Conservation (phyloP, 306 rosid species). For the Cucurbita maxima region DNA sequence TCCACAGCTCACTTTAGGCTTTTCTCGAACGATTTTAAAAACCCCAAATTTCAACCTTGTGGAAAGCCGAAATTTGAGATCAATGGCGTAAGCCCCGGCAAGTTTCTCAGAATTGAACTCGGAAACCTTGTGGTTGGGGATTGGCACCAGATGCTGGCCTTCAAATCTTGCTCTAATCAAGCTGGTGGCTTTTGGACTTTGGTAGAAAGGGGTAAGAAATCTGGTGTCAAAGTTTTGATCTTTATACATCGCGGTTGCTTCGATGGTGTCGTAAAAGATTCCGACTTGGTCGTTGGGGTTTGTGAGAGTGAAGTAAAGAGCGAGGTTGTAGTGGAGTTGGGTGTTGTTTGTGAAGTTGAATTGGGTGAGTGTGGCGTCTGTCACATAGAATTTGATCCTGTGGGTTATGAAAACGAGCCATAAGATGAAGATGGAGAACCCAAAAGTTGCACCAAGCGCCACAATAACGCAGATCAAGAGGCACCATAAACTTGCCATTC, state of each 20-base stretch:
- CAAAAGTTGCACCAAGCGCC: neutral
- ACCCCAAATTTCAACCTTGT: neutral
- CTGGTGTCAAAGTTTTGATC: neutral
- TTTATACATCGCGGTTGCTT: neutral
- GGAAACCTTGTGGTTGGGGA: neutral
- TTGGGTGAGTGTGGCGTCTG: constrained; percentile 18
- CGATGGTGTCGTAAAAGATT: neutral
- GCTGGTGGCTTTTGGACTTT: neutral
- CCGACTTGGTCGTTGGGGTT: constrained; percentile 26
- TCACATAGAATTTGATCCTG: constrained; percentile 26
- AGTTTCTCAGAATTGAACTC: neutral
- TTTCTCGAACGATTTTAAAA: neutral
- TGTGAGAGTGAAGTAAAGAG: constrained; percentile 19
- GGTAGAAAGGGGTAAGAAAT: neutral
- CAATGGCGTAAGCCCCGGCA: neutral
- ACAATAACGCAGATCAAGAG: neutral
- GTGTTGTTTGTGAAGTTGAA: constrained; percentile 19
- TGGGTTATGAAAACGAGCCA: constrained; percentile 42
- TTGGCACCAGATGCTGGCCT: neutral
- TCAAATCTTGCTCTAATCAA: neutral
- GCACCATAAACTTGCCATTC: neutral
- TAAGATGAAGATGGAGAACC: constrained; percentile 7
- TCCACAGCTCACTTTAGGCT: neutral
- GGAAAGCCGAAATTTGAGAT: neutral
- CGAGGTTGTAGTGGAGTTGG: neutral